Evolutionary conservation across 2,329 filamentous ascomycete genomes (phyloP).

Genomic region (Phoma sp.): DNA sequence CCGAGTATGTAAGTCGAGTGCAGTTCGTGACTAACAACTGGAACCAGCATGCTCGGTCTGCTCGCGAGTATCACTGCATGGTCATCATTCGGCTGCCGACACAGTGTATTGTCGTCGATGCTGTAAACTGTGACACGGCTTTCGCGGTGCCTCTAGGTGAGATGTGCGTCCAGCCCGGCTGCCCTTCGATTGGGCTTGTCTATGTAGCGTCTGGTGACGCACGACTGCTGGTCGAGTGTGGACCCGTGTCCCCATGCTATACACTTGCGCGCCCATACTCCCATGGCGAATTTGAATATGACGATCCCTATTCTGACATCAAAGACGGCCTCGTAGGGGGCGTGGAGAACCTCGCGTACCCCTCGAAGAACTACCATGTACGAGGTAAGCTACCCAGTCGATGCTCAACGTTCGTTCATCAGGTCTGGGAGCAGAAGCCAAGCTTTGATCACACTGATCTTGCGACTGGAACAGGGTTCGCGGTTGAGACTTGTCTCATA

Average conservation of each 20-base stretch:
- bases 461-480: too few relatives aligned
- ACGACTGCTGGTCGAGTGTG: neutral
- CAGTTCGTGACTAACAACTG: neutral
- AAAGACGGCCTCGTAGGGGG: neutral
- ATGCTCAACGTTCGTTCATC: neutral
- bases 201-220: neutral
- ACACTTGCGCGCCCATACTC: neutral
- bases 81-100: neutral
- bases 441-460: neutral
- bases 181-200: neutral
- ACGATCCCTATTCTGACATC: neutral
- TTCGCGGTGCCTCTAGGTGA: neutral
- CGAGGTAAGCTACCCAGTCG: neutral
- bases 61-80: neutral
- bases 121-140: neutral
- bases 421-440: neutral
- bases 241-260: neutral
- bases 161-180: neutral
- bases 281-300: neutral
- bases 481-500: neutral
- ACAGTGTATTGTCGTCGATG: neutral
- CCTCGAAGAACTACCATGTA: neutral
- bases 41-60: neutral
- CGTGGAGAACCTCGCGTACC: neutral
- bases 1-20: neutral